A percentile compares a stretch with the other conserved stretches of the same genome.
phyloP scores from a whole-genome alignment of 352 stramenopile species.

The Globisporangium spinosum region DNA sequence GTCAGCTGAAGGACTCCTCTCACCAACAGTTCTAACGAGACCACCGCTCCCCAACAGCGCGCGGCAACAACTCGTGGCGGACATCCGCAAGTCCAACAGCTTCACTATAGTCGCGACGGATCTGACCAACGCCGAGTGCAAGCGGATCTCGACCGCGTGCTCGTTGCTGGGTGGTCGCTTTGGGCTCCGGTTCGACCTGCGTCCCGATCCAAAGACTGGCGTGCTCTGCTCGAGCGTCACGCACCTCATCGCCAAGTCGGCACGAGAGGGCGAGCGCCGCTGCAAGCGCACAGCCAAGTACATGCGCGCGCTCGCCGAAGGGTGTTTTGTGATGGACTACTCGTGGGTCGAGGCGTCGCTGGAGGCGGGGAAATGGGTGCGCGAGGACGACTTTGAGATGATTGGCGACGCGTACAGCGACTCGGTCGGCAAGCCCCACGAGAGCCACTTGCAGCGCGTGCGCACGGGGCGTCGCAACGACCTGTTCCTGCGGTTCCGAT shows the following conservation, averaged over 20 bases:
- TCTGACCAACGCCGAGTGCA: slow-evolving; percentile 47
- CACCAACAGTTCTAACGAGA: not conserved
- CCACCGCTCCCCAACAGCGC: slow-evolving; percentile 15
- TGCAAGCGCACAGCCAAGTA: slow-evolving; percentile 86
- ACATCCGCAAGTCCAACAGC: slow-evolving; percentile 11
- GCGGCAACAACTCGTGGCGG: slow-evolving; percentile 10
- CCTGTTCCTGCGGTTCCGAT: slow-evolving; percentile 74
- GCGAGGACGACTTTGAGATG: slow-evolving; percentile 71
- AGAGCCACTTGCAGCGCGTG: slow-evolving; percentile 44
- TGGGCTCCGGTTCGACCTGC: slow-evolving; percentile 66
- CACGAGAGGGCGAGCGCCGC: slow-evolving; percentile 28
- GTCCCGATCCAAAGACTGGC: slow-evolving; percentile 39
- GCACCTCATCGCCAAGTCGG: slow-evolving; percentile 71
- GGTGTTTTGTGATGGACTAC: slow-evolving; percentile 71
- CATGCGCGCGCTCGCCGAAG: slow-evolving; percentile 78
- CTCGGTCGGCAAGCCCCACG: slow-evolving; percentile 59
- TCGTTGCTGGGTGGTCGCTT: slow-evolving; percentile 62
- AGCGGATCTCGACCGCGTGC: slow-evolving; percentile 53
- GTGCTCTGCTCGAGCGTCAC: slow-evolving; percentile 58
- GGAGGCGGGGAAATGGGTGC: slow-evolving; percentile 55
- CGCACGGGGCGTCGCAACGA: slow-evolving; percentile 60
- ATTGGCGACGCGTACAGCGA: slow-evolving; percentile 79
- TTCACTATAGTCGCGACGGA: slow-evolving; percentile 69
- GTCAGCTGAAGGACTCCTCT: slow-evolving; percentile 14
- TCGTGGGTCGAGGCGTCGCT: slow-evolving; percentile 72